Conservation (phyloP, 2,329 filamentous ascomycete genomes). For the Paraconiothyrium sp. region DNA sequence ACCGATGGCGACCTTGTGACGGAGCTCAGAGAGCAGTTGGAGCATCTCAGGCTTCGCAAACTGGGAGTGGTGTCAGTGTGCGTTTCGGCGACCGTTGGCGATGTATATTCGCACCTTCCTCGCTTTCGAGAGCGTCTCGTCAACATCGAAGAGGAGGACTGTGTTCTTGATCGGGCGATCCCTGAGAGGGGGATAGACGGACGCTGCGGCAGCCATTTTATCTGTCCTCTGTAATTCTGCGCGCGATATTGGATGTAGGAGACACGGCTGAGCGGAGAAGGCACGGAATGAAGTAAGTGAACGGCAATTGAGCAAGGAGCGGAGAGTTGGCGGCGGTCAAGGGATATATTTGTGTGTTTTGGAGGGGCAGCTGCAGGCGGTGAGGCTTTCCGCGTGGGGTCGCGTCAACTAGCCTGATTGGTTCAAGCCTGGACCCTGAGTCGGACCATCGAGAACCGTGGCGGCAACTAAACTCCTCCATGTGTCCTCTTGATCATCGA, state of each 20-base stretch:
- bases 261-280: neutral
- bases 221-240: neutral
- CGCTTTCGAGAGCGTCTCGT: slow-evolving; percentile 87
- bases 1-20: slow-evolving; percentile 87
- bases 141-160: slow-evolving; percentile 95
- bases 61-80: slow-evolving; percentile 54
- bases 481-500: slow-evolving; percentile 8
- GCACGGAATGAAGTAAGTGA: neutral
- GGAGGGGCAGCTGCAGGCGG: slow-evolving; percentile 9
- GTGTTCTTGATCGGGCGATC: slow-evolving; percentile 91
- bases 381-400: slow-evolving; percentile 10
- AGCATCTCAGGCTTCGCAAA: slow-evolving; percentile 82
- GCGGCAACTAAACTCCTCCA: neutral
- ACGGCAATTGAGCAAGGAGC: neutral
- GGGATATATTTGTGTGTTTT: slow-evolving; percentile 7
- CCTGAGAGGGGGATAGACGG: slow-evolving; percentile 76
- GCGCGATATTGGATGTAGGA: neutral
- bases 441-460: neutral
- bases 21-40: slow-evolving; percentile 77
- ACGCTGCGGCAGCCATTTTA: slow-evolving; percentile 53
- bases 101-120: slow-evolving; percentile 66
- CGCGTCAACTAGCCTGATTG: slow-evolving; percentile 8
- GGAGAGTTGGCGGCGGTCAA: neutral
- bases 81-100: neutral
- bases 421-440: slow-evolving; percentile 11